Evolutionary conservation across 2,329 filamentous ascomycete species (phyloP).

Genomic region (Chaetomiaceae sp.): DNA sequence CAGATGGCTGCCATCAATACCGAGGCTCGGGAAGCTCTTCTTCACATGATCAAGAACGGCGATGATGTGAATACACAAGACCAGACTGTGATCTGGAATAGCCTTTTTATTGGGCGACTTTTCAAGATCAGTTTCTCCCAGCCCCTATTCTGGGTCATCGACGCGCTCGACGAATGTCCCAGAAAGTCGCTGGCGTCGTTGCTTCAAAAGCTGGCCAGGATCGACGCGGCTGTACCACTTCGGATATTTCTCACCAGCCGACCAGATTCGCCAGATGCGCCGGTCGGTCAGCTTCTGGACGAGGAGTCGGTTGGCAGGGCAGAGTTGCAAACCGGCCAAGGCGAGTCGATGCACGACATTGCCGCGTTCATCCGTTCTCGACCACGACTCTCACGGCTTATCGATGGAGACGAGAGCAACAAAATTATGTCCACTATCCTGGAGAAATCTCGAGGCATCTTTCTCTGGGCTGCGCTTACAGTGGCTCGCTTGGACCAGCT

Average conservation of each 20-base stretch:
- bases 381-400: no score
- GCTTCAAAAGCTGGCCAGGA: conserved; percentile 11
- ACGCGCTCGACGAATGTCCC: conserved; percentile 19
- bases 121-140: conserved; percentile 3
- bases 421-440: conserved; percentile 12
- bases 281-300: conserved; percentile 7
- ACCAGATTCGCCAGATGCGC: conserved; percentile 4
- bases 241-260: conserved; percentile 17
- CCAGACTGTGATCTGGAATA: conserved; percentile 16
- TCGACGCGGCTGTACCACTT: conserved; percentile 3
- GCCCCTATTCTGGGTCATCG: conserved; percentile 21
- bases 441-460: conserved; percentile 19
- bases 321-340: conserved; percentile 8
- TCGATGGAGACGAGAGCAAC: conserved; percentile 1
- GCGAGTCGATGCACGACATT: conserved; percentile 14
- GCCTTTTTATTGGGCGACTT: conserved; percentile 14
- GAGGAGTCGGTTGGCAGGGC: background rate
- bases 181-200: conserved; percentile 3
- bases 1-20: conserved; percentile 19
- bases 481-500: conserved; percentile 13
- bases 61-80: conserved; percentile 10
- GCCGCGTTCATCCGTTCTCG: conserved; percentile 6
- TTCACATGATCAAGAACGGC: conserved; percentile 11
- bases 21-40: conserved; percentile 11
- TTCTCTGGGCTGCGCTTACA: conserved; percentile 23